Evolutionary conservation across 345 rosid species (phyloP).

Genomic region (Salix udensis): DNA sequence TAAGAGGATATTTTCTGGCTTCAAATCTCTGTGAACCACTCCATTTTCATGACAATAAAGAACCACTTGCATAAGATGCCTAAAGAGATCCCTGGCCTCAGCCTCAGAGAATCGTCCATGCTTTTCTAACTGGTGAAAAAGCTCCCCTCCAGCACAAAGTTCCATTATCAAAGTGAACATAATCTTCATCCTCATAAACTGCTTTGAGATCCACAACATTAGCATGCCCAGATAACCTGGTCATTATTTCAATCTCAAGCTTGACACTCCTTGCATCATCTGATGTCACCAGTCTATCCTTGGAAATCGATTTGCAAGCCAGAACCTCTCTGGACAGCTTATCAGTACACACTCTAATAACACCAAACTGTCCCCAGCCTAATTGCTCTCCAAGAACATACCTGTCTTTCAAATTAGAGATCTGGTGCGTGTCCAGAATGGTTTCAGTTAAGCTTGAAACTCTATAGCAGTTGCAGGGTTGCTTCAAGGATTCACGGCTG

Average conservation of each 20-base stretch:
- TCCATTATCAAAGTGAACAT: conserved; percentile 69
- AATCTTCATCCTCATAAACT: conserved; percentile 61
- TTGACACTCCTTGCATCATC: conserved; percentile 54
- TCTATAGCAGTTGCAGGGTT: conserved; percentile 41
- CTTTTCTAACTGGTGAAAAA: conserved; percentile 53
- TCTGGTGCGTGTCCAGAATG: conserved; percentile 45
- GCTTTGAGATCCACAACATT: conserved; percentile 69
- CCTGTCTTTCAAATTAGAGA: conserved; percentile 46
- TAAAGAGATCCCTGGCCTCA: conserved; percentile 52
- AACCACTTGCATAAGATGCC: conserved; percentile 61
- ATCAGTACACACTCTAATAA: conserved; percentile 58
- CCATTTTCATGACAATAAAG: conserved; percentile 62
- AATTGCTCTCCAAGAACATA: conserved; percentile 49
- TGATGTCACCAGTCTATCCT: conserved; percentile 52
- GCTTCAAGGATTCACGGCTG: conserved; percentile 27
- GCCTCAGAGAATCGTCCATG: conserved; percentile 50
- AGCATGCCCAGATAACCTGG: conserved; percentile 65
- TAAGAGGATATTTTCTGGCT: conserved; percentile 67
- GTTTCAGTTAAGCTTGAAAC: conserved; percentile 38
- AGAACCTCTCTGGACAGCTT: conserved; percentile 52
- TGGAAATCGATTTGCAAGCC: conserved; percentile 64
- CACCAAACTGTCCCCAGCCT: conserved; percentile 78
- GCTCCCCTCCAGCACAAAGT: conserved; percentile 76
- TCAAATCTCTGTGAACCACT: conserved; percentile 62
- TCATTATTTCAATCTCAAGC: conserved; percentile 69